phyloP scores from a whole-genome alignment of 2,329 filamentous ascomycete species.

The Sporothrix humicola region DNA sequence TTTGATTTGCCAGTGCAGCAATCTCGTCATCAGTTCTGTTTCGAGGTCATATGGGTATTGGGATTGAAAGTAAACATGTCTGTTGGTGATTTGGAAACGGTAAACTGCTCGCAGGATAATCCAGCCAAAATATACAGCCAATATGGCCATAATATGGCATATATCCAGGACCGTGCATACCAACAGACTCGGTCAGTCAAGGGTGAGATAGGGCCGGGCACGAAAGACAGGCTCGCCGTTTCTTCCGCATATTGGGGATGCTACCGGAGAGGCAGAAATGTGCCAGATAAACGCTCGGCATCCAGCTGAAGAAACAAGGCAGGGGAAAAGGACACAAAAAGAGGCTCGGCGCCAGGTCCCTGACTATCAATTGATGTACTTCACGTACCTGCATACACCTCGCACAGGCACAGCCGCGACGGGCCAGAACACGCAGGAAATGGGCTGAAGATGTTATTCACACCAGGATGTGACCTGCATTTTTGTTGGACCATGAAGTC shows the following conservation, averaged over 20 bases:
- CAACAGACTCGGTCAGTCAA: not conserved
- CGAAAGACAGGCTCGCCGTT: not conserved
- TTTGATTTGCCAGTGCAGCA: not conserved
- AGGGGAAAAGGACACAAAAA: not conserved
- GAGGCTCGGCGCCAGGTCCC: conserved; percentile 6
- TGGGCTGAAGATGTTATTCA: not conserved
- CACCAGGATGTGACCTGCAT: too few species aligned
- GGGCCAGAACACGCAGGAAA: not conserved
- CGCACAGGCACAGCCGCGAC: conserved; percentile 19
- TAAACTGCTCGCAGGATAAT: too few species aligned
- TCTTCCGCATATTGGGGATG: conserved; percentile 8
- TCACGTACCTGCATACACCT: conserved; percentile 24
- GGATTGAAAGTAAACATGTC: not conserved
- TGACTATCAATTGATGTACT: not conserved
- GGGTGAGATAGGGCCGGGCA: not conserved
- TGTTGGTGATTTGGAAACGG: not conserved
- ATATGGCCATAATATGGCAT: not conserved
- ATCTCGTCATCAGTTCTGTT: not conserved
- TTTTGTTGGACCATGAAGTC: too few species aligned
- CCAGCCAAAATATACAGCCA: not conserved
- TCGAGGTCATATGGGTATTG: conserved; percentile 16
- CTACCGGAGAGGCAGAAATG: not conserved
- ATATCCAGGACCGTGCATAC: not conserved
- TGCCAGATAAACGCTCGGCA: not conserved
- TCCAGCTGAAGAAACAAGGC: not conserved